Evolutionary conservation across 257 asterid genomes (phyloP).

Genomic region (Salvia miltiorrhiza): DNA sequence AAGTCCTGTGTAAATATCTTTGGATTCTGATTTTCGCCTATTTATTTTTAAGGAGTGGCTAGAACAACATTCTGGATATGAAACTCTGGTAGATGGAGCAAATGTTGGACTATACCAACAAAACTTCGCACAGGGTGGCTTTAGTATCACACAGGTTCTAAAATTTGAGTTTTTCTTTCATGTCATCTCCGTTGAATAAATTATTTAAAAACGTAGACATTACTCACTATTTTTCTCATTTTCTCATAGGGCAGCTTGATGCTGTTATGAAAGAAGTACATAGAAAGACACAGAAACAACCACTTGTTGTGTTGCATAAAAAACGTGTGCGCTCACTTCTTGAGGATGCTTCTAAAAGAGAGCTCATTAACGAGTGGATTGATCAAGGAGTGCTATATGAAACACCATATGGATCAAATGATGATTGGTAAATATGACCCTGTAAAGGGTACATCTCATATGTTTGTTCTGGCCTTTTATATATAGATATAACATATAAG

Average conservation of each 20-base stretch:
- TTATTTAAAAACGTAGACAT: background rate
- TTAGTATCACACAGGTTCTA: slow-evolving; percentile 81
- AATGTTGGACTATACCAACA: slow-evolving; percentile 86
- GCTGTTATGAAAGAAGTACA: slow-evolving; percentile 76
- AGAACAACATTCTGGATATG: slow-evolving; percentile 62
- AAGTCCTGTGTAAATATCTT: background rate
- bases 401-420: slow-evolving; percentile 95
- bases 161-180: background rate
- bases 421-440: no score
- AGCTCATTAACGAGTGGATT: slow-evolving; percentile 66
- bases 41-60: slow-evolving; percentile 73
- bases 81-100: slow-evolving; percentile 90
- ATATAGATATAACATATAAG: no score
- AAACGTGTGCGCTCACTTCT: slow-evolving; percentile 69
- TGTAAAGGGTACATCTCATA: background rate
- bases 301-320: slow-evolving; percentile 75
- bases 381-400: slow-evolving; percentile 61
- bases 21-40: background rate
- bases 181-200: slow-evolving; percentile 2
- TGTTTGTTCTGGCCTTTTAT: background rate
- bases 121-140: slow-evolving; percentile 87
- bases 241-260: slow-evolving; percentile 81
- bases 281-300: slow-evolving; percentile 58
- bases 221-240: slow-evolving; percentile 11
- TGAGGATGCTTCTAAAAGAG: slow-evolving; percentile 69